Percentiles rank a stretch among this genome's conserved stretches.
phyloP scores from a whole-genome alignment of 345 rosid species.

The Eucalyptus polybractea region DNA sequence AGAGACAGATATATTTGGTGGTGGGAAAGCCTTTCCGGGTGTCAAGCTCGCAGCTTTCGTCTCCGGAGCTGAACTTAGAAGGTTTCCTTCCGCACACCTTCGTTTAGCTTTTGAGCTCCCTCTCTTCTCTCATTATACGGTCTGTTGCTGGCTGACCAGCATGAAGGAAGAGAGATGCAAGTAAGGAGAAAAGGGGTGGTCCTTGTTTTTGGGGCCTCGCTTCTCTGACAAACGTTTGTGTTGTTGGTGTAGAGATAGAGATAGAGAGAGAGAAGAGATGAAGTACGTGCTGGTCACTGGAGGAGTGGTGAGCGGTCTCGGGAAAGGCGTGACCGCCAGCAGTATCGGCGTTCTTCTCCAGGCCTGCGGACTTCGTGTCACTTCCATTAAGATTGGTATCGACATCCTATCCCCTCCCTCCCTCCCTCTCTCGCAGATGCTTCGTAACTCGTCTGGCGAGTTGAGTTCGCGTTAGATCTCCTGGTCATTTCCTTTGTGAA shows the following conservation, averaged over 20 bases:
- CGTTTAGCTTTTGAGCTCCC: neutral
- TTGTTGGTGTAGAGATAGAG: neutral
- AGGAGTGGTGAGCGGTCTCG: slow-evolving; percentile 57
- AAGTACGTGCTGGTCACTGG: slow-evolving; percentile 51
- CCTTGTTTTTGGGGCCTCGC: neutral
- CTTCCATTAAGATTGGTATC: slow-evolving; percentile 72
- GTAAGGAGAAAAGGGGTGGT: neutral
- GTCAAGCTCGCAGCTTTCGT: neutral
- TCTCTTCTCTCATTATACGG: neutral
- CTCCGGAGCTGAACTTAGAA: neutral
- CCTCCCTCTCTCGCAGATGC: neutral
- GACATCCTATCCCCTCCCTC: neutral
- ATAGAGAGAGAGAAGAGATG: slow-evolving; percentile 8
- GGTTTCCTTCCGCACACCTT: neutral
- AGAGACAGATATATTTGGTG: neutral
- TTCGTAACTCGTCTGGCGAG: neutral
- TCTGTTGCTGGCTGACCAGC: neutral
- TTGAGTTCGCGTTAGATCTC: neutral
- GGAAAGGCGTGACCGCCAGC: slow-evolving; percentile 58
- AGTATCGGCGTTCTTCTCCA: slow-evolving; percentile 55
- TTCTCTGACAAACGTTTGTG: neutral
- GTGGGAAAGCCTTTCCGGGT: neutral
- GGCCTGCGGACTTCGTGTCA: slow-evolving; percentile 74
- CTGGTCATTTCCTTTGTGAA: neutral
- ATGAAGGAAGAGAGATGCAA: neutral